Conservation (phyloP, 2,329 filamentous ascomycete genomes). For the Thielaviopsis populi region DNA sequence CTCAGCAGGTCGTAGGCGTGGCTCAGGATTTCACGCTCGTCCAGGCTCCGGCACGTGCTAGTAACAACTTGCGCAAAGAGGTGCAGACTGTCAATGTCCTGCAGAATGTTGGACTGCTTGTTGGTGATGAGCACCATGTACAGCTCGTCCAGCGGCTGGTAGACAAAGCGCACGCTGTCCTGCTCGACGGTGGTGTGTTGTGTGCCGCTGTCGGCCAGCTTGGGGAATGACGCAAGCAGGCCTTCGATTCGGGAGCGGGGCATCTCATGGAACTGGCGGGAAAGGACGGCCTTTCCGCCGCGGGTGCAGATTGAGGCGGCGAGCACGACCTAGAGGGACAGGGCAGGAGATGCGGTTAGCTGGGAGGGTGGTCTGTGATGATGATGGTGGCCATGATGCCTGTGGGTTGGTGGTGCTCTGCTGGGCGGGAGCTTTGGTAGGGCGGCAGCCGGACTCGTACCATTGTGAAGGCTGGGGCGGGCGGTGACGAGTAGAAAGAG, state of each 20-base stretch:
- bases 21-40: slow-evolving; percentile 86
- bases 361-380: not conserved
- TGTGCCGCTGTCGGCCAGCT: slow-evolving; percentile 86
- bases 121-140: slow-evolving; percentile 99
- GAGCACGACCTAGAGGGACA: slow-evolving; percentile 63
- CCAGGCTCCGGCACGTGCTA: slow-evolving; percentile 87
- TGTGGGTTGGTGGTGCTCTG: no score
- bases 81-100: slow-evolving; percentile 97
- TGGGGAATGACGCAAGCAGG: slow-evolving; percentile 90
- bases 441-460: slow-evolving; percentile 3
- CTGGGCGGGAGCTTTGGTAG: not conserved
- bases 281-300: slow-evolving; percentile 95
- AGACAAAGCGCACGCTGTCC: slow-evolving; percentile 98
- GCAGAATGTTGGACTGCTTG: slow-evolving; percentile 95
- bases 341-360: not conserved
- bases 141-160: slow-evolving; percentile 95
- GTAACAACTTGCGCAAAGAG: slow-evolving; percentile 95
- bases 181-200: slow-evolving; percentile 98
- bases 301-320: slow-evolving; percentile 97
- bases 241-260: slow-evolving; percentile 92
- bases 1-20: slow-evolving; percentile 94
- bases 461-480: slow-evolving; percentile 3
- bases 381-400: no score
- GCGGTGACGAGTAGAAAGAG: not conserved
- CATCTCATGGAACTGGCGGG: slow-evolving; percentile 95